Percentiles rank a stretch among this genome's conserved stretches.
Conservation (phyloP, 208 protist species). For the Acanthamoeba lenticulata region DNA sequence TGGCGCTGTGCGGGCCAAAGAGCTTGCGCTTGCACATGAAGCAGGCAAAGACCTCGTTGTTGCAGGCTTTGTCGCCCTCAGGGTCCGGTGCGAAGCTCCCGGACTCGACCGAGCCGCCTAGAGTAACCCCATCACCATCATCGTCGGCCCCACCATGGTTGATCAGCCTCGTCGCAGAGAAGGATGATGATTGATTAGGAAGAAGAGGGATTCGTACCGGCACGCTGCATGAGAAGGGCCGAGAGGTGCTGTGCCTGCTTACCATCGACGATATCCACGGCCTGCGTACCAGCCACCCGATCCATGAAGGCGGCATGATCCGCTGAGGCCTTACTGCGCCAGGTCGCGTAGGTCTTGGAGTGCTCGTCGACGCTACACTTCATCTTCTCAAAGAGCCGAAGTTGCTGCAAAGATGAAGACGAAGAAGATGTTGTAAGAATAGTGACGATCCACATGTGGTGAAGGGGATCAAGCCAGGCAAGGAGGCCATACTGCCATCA, state of each 20-base stretch:
- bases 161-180: not conserved
- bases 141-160: no score
- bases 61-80: not conserved
- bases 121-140: not conserved
- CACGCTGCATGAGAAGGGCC: not conserved
- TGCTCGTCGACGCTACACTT: constrained; percentile 12
- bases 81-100: not conserved
- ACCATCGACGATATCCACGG: not conserved
- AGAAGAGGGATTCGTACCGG: not conserved
- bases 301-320: not conserved
- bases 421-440: no score
- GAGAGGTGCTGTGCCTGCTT: not conserved
- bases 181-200: no score
- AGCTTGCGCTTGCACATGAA: not conserved
- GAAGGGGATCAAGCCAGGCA: no score
- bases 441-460: no score
- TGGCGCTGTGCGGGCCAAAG: not conserved
- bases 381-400: not conserved
- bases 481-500: not conserved
- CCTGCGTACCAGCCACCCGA: no score
- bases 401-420: constrained; percentile 24
- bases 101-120: not conserved
- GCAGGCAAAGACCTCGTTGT: not conserved
- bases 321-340: not conserved
- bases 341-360: not conserved